Evolutionary conservation across 1,139 yeast species (phyloP).

Genomic region (Eremothecium sinecaudum): DNA sequence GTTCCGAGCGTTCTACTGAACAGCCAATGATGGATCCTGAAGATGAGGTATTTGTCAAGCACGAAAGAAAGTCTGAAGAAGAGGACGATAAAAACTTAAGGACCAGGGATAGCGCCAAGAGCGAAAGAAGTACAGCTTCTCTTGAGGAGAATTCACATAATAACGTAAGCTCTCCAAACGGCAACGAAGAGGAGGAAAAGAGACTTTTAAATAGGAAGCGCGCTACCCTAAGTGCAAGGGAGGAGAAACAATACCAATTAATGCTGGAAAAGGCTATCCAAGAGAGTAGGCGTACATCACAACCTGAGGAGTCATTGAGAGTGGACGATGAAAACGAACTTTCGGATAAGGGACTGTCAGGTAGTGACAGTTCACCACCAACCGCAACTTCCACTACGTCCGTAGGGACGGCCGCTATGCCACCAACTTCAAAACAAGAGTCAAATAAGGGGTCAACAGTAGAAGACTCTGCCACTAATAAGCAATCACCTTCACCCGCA

Average conservation of each 20-base stretch:
- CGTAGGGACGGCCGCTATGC: not conserved
- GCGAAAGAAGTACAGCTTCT: conserved; percentile 1
- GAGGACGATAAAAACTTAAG: conserved; percentile 7
- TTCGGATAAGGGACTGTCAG: conserved; percentile 7
- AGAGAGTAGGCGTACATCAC: conserved; percentile 25
- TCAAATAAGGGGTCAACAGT: conserved; percentile 5
- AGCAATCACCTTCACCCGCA: not conserved
- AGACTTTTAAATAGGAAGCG: conserved; percentile 15
- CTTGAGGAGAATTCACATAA: not conserved
- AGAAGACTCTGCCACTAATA: conserved; percentile 1
- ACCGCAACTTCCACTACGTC: conserved; percentile 5
- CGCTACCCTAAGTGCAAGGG: conserved; percentile 29
- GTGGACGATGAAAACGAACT: conserved; percentile 7
- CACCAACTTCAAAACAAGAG: conserved; percentile 6
- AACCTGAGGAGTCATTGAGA: conserved; percentile 7
- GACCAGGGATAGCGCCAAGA: conserved; percentile 7
- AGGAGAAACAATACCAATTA: conserved; percentile 31
- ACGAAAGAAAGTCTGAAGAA: not conserved
- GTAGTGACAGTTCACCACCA: conserved; percentile 8
- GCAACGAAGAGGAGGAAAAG: conserved; percentile 6
- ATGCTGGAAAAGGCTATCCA: conserved; percentile 31
- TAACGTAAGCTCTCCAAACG: not conserved
- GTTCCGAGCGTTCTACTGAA: conserved; percentile 8
- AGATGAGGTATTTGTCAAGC: conserved; percentile 4
- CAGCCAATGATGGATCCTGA: conserved; percentile 7